A percentile compares a stretch with the other conserved stretches of the same genome.
Evolutionary conservation across 1,284 basidiomycete genomes (phyloP).

Genomic region (Austroboletus novae-zelandiae): DNA sequence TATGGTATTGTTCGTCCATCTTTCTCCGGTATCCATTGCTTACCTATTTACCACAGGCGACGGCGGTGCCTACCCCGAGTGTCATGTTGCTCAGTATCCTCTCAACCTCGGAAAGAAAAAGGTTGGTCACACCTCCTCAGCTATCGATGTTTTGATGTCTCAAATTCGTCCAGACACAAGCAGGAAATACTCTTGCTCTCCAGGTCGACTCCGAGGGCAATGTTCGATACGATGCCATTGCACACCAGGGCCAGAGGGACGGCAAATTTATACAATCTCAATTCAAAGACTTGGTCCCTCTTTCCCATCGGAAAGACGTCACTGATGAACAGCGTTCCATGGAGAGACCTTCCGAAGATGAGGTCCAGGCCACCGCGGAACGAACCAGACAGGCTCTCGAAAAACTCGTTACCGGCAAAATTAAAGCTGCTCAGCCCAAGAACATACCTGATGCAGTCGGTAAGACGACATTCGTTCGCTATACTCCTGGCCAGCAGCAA

Average conservation of each 20-base stretch:
- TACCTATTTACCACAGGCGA: slow-evolving; percentile 51
- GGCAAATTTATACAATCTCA: slow-evolving; percentile 90
- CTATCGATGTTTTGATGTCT: not conserved
- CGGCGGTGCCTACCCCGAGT: slow-evolving; percentile 96
- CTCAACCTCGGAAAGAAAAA: slow-evolving; percentile 95
- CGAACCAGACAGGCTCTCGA: slow-evolving; percentile 90
- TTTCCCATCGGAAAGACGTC: slow-evolving; percentile 87
- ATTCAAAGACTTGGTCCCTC: slow-evolving; percentile 96
- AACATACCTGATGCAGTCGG: slow-evolving; percentile 77
- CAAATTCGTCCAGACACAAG: slow-evolving; percentile 58
- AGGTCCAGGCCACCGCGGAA: slow-evolving; percentile 86
- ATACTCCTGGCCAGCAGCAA: slow-evolving; percentile 90
- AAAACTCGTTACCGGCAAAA: slow-evolving; percentile 91
- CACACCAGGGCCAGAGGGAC: slow-evolving; percentile 87
- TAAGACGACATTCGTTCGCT: slow-evolving; percentile 87
- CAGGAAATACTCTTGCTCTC: slow-evolving; percentile 91
- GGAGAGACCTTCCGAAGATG: slow-evolving; percentile 91
- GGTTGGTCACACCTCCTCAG: slow-evolving; percentile 34
- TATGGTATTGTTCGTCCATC: slow-evolving; percentile 58
- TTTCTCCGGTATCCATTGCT: not conserved
- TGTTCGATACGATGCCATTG: slow-evolving; percentile 96
- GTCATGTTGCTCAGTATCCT: slow-evolving; percentile 96
- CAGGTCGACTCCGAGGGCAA: slow-evolving; percentile 97
- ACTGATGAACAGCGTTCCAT: slow-evolving; percentile 71
- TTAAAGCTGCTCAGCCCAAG: slow-evolving; percentile 95